These are phyloP conservation scores for Toxoplasma gondii DNA, from an alignment of 169 alveolate genomes.

Conservation along the genomic window DNA sequence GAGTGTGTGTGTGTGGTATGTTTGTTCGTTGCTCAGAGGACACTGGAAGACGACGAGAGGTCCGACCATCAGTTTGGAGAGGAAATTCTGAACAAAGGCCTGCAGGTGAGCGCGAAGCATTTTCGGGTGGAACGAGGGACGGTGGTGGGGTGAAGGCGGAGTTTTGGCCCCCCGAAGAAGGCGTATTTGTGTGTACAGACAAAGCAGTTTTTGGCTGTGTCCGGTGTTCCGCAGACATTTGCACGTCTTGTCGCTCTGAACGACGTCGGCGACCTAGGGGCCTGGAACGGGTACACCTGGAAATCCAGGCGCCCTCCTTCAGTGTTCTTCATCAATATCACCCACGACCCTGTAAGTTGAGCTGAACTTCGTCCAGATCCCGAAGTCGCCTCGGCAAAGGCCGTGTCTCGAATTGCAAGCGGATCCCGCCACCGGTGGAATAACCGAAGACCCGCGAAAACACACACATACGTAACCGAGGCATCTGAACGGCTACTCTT, in stretches of 20 bases:
- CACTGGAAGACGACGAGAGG: background rate
- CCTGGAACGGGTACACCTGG: slow-evolving; percentile 52
- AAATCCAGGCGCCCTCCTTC: background rate
- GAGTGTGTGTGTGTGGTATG: background rate
- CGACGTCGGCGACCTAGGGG: slow-evolving; percentile 32
- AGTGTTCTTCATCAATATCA: background rate
- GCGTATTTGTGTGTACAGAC: background rate
- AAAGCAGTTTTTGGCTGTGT: background rate
- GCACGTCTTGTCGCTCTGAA: slow-evolving; percentile 4
- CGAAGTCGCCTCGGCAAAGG: too few species aligned
- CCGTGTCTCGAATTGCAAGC: too few species aligned
- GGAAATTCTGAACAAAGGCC: background rate
- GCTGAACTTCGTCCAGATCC: background rate
- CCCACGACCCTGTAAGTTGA: slow-evolving; percentile 26
- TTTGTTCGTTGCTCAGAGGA: background rate
- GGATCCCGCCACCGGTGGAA: too few species aligned
- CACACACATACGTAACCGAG: too few species aligned
- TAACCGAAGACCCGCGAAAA: too few species aligned
- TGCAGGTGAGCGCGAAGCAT: background rate
- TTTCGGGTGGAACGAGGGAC: background rate
- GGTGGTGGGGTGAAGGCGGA: too few species aligned
- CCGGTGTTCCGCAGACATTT: slow-evolving; percentile 34
- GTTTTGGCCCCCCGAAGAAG: background rate
- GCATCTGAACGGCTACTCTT: too few species aligned
- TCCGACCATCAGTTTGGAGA: background rate